These are phyloP conservation scores for Mycosarcoma maydis DNA, from an alignment of 1,284 basidiomycete genomes.

Conservation along the genomic window DNA sequence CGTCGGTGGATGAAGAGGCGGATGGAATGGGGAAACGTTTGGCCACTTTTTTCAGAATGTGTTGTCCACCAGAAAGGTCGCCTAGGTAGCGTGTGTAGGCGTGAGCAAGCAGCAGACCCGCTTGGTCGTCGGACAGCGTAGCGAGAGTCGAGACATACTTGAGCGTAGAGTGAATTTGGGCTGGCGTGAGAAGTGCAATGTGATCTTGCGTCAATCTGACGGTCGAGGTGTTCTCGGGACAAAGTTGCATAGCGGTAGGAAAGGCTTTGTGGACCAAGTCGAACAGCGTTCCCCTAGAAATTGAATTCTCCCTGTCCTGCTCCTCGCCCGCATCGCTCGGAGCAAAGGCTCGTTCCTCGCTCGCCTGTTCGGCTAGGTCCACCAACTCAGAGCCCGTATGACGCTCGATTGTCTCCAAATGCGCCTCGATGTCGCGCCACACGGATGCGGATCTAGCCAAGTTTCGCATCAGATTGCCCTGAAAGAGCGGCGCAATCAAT, in stretches of 20 bases:
- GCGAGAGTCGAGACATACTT: constrained; percentile 28
- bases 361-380: constrained; percentile 18
- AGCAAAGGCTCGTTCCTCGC: constrained; percentile 3
- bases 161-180: constrained; percentile 27
- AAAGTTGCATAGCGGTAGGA: background rate
- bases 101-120: constrained; percentile 24
- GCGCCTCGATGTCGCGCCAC: constrained; percentile 25
- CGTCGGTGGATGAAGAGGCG: background rate
- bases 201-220: constrained; percentile 16
- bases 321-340: background rate
- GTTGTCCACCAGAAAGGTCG: constrained; percentile 83
- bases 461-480: constrained; percentile 8
- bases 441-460: constrained; percentile 18
- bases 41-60: constrained; percentile 75
- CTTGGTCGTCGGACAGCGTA: background rate
- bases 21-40: constrained; percentile 28
- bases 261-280: background rate
- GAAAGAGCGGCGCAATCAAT: constrained; percentile 8
- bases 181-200: constrained; percentile 29
- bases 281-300: background rate
- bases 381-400: constrained; percentile 21
- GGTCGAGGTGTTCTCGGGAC: background rate
- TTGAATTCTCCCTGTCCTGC: constrained; percentile 7
- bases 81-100: constrained; percentile 76
- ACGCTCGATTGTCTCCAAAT: constrained; percentile 11